phyloP scores from a whole-genome alignment of 345 rosid genomes.

The Barbarea vulgaris region DNA sequence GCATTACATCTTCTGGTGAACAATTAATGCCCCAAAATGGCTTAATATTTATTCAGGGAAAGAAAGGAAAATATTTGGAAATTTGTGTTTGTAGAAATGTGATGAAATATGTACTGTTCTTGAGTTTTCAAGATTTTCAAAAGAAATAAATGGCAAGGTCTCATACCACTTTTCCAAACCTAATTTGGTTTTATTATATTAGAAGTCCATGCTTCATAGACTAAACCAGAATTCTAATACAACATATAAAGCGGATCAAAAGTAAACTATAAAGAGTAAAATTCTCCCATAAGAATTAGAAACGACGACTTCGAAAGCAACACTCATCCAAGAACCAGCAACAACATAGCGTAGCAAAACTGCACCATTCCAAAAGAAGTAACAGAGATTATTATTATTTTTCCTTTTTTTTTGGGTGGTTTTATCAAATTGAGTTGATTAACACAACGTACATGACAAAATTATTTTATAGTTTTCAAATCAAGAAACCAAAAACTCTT shows the following conservation, averaged over 20 bases:
- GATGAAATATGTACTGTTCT: neutral
- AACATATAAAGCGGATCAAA: conserved; percentile 2
- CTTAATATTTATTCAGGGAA: neutral
- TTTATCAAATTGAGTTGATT: neutral
- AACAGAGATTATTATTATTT: neutral
- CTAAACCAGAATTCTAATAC: neutral
- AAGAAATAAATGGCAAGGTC: neutral
- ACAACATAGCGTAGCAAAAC: conserved; percentile 36
- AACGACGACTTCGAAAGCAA: conserved; percentile 38
- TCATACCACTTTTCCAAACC: neutral
- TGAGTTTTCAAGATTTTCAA: neutral
- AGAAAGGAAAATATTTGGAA: neutral
- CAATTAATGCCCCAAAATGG: neutral
- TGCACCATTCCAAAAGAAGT: conserved; percentile 23
- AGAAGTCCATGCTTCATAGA: neutral
- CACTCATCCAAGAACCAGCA: conserved; percentile 37
- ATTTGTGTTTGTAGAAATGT: neutral
- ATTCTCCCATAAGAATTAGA: neutral
- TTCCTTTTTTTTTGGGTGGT: neutral
- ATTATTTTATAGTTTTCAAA: neutral
- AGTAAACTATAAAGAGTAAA: neutral
- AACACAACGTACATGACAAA: neutral
- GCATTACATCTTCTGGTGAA: neutral
- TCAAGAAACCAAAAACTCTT: neutral
- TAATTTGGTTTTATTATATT: neutral